phyloP scores from a whole-genome alignment of 2,329 filamentous ascomycete species.

The Scopulariopsis brevicaulis region DNA sequence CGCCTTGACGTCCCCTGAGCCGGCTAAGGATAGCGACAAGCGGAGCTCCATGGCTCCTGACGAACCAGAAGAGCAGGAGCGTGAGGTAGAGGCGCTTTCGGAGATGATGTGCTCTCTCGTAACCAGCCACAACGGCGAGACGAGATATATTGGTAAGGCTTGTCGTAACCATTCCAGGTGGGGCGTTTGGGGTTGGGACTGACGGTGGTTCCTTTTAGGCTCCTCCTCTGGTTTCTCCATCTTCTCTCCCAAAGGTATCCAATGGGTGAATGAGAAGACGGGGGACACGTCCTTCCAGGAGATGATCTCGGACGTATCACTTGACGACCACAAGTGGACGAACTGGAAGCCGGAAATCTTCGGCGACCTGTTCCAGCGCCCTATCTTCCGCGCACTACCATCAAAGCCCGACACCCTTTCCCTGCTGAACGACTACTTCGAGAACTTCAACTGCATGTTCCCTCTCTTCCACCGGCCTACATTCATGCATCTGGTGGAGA shows the following conservation, averaged over 20 bases:
- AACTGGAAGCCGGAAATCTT: constrained; percentile 99
- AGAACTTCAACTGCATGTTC: constrained; percentile 99
- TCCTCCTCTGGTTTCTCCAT: constrained; percentile 98
- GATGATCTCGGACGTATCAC: constrained; percentile 85
- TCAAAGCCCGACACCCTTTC: constrained; percentile 80
- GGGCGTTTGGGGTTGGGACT: neutral
- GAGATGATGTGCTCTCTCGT: constrained; percentile 99
- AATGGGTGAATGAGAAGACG: constrained; percentile 97
- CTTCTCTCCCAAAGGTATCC: constrained; percentile 94
- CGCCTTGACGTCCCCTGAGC: constrained; percentile 41
- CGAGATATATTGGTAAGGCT: constrained; percentile 76
- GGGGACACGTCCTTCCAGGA: constrained; percentile 91
- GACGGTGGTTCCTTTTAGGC: constrained; percentile 35
- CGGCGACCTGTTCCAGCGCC: constrained; percentile 77
- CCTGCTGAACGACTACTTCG: constrained; percentile 85
- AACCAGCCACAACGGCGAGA: constrained; percentile 90
- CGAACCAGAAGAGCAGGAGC: constrained; percentile 34
- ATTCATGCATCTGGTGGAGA: constrained; percentile 94
- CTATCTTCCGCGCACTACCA: constrained; percentile 73
- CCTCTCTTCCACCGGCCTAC: constrained; percentile 95
- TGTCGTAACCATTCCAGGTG: neutral
- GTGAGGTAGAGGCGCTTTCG: constrained; percentile 77
- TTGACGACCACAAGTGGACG: constrained; percentile 91
- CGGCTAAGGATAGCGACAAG: constrained; percentile 22
- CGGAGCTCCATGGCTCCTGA: constrained; percentile 14